Evolutionary conservation across 176 grass and related monocot species (phyloP), one percentile per base, ranked within the genome.

Genomic region (Juncus effusus): DNA sequence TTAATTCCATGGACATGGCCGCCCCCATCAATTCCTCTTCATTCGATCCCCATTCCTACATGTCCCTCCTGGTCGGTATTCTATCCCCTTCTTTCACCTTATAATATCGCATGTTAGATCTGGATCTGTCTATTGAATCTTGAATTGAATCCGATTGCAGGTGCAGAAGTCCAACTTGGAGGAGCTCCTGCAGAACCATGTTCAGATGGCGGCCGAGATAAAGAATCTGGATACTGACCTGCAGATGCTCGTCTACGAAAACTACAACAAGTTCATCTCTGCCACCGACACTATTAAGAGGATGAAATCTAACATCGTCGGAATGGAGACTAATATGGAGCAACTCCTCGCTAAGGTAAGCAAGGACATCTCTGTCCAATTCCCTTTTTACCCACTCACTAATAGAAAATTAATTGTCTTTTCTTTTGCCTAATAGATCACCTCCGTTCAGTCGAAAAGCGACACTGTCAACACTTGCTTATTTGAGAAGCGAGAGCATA

Each of bases 201-300:
- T 99, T 63, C 86, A 99, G 57, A 99, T 99, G 88, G 88, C 94
- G 36, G 85, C 94, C 35, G 94, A 99, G 83, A 99, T 99, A 62
- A 99, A 99, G 78, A 99, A 99, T 67, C 88, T 99, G 56, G 94
- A 99, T 76, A 99, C 94, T 77, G 94, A 99, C 51, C 81, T 99
- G 69, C 94, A 99, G 69, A 99, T 99, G 89, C 69, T 99, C 55
- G 94, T 99, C 28, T 99, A 99, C 78, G 94, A 99, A 65, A 99
- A 99, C 58, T 99, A 99, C 81, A 99, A 99, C 80, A 99, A 93
- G 72, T 99, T 99, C 73, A 99, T 99, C 52, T 86, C 80, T 72
- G 94, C 94, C 50, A 99, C 94, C 40, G 94, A 93, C 60, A 99
- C 94, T 66, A 99, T 99, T 44, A 99, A 93, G 86, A 99, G 95